phyloP scores from a whole-genome alignment of 208 protist species.

The Crithidia bombi region DNA sequence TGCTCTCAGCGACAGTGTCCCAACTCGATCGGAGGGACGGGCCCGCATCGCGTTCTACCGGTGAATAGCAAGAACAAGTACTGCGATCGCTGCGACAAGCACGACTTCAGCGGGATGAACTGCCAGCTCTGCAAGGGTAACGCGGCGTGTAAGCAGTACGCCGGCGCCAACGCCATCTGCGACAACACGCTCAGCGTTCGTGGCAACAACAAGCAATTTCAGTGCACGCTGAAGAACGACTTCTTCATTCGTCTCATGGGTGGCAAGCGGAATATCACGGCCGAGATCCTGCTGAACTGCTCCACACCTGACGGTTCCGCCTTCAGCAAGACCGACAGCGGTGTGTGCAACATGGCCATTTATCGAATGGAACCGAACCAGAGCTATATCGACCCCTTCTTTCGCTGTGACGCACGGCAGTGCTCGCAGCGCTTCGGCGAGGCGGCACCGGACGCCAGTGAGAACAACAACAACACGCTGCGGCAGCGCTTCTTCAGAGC shows the following conservation, averaged over 20 bases:
- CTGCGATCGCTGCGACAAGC: slow-evolving; percentile 50
- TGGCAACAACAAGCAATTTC: slow-evolving; percentile 80
- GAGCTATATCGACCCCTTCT: slow-evolving; percentile 79
- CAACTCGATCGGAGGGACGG: slow-evolving; percentile 53
- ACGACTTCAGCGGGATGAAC: slow-evolving; percentile 56
- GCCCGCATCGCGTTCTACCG: slow-evolving; percentile 40
- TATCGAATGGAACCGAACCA: slow-evolving; percentile 74
- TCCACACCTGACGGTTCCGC: slow-evolving; percentile 45
- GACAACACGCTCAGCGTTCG: slow-evolving; percentile 45
- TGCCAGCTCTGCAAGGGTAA: slow-evolving; percentile 76
- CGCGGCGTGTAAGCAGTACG: slow-evolving; percentile 46
- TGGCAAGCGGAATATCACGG: slow-evolving; percentile 65
- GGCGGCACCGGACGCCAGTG: slow-evolving; percentile 2
- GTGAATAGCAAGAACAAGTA: slow-evolving; percentile 43
- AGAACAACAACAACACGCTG: slow-evolving; percentile 18
- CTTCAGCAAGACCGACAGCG: slow-evolving; percentile 41
- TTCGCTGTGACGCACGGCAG: slow-evolving; percentile 54
- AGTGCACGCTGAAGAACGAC: slow-evolving; percentile 60
- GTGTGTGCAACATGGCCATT: slow-evolving; percentile 62
- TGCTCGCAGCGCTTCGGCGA: slow-evolving; percentile 59
- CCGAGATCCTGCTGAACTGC: slow-evolving; percentile 71
- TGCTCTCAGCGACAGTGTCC: slow-evolving; percentile 69
- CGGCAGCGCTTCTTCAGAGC: slow-evolving; percentile 38
- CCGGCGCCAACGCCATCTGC: slow-evolving; percentile 42
- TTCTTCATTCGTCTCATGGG: slow-evolving; percentile 74